These are phyloP conservation scores for Trifolium dubium DNA, from an alignment of 306 rosid genomes.

Conservation along the genomic window DNA sequence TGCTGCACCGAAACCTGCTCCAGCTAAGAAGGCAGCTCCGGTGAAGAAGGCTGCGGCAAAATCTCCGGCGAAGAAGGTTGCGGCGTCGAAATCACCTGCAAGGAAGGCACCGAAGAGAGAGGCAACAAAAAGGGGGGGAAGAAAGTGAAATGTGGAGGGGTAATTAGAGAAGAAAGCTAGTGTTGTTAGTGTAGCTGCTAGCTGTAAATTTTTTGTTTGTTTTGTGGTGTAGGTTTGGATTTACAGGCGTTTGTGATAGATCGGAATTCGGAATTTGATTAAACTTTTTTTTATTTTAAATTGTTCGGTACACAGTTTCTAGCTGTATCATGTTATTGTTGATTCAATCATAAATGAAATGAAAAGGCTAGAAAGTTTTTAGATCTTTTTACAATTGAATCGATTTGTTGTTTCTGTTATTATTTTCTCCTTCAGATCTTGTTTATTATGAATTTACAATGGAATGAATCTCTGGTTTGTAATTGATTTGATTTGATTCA, in stretches of 20 bases:
- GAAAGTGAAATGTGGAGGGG: slow-evolving; percentile 42
- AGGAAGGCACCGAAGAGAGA: background rate
- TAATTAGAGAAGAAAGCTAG: slow-evolving; percentile 23
- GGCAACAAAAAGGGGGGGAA: slow-evolving; percentile 48
- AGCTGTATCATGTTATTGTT: slow-evolving; percentile 30
- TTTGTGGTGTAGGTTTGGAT: slow-evolving; percentile 37
- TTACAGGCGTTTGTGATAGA: slow-evolving; percentile 26
- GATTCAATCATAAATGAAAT: slow-evolving; percentile 40
- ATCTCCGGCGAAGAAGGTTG: slow-evolving; percentile 62
- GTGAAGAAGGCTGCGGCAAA: slow-evolving; percentile 47
- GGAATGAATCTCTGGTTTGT: background rate
- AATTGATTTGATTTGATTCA: background rate
- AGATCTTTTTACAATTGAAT: background rate
- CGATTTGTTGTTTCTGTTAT: background rate
- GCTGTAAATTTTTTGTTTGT: slow-evolving; percentile 66
- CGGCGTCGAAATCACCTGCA: background rate
- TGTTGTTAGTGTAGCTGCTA: slow-evolving; percentile 53
- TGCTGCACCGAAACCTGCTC: slow-evolving; percentile 49
- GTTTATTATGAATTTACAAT: background rate
- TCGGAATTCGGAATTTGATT: slow-evolving; percentile 38
- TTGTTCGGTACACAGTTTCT: background rate
- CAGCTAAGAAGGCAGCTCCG: slow-evolving; percentile 58
- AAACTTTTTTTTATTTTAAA: background rate
- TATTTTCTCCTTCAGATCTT: background rate
- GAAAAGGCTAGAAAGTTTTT: background rate